Conservation (phyloP, 768 basidiomycete genomes). For the Clitopilus passeckerianus region DNA sequence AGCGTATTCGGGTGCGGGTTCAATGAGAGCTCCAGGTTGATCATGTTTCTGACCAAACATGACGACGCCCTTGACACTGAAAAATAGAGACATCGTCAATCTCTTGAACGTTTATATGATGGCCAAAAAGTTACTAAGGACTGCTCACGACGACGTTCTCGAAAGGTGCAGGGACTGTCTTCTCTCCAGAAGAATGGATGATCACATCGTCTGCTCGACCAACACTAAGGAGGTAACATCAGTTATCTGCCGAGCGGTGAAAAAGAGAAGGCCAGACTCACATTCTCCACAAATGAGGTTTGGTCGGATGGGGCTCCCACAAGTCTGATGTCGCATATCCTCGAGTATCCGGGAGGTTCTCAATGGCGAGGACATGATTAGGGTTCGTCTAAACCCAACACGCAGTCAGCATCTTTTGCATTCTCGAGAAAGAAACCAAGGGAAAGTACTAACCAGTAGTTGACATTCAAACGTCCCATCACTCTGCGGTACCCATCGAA, state of each 20-base stretch:
- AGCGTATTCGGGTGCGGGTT: slow-evolving; percentile 15
- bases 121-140: slow-evolving; percentile 12
- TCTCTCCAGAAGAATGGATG: slow-evolving; percentile 25
- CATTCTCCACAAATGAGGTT: slow-evolving; percentile 38
- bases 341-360: slow-evolving; percentile 27
- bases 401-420: neutral
- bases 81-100: neutral
- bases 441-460: slow-evolving; percentile 22
- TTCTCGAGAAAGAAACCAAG: neutral
- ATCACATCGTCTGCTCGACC: slow-evolving; percentile 28
- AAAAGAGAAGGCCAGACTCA: slow-evolving; percentile 11
- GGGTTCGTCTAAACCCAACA: slow-evolving; percentile 17
- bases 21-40: slow-evolving; percentile 25
- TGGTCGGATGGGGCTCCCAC: slow-evolving; percentile 37
- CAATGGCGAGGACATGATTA: slow-evolving; percentile 19
- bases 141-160: slow-evolving; percentile 15
- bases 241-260: neutral
- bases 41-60: slow-evolving; percentile 35
- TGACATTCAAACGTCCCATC: slow-evolving; percentile 29
- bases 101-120: neutral
- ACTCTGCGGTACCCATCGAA: slow-evolving; percentile 23
- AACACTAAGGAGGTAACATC: slow-evolving; percentile 11
- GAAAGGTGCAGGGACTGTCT: slow-evolving; percentile 25
- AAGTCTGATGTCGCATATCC: slow-evolving; percentile 42
- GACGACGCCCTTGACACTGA: slow-evolving; percentile 23